These are phyloP conservation scores for Limtongia smithiae DNA, from an alignment of 805 yeast species.

Conservation along the genomic window DNA sequence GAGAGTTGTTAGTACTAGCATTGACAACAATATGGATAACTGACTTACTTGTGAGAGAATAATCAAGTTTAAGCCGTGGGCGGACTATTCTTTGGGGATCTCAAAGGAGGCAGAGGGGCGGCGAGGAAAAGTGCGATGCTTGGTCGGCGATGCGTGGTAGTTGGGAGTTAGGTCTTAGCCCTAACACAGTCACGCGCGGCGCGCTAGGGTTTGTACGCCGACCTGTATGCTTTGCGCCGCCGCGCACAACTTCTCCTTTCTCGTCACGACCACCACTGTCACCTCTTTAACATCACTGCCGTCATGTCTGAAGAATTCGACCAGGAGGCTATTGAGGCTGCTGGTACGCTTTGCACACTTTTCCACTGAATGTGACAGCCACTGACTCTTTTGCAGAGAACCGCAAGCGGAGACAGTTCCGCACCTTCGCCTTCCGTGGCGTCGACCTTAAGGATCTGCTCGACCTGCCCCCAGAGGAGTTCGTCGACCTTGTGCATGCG, in stretches of 20 bases:
- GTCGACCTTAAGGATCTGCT: conserved; percentile 92
- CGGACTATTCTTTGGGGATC: conserved; percentile 74
- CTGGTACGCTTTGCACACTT: conserved; percentile 17
- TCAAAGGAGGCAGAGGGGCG: conserved; percentile 20
- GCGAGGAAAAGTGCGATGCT: no score
- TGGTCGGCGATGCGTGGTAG: no score
- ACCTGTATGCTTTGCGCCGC: not conserved
- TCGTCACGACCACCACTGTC: not conserved
- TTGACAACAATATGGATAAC: not conserved
- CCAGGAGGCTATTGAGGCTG: conserved; percentile 28
- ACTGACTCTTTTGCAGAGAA: conserved; percentile 31
- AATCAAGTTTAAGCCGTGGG: conserved; percentile 74
- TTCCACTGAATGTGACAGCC: not conserved
- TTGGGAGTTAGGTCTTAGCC: no score
- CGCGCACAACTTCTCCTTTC: not conserved
- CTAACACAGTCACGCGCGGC: no score
- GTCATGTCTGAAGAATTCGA: conserved; percentile 29
- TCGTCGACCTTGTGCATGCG: conserved; percentile 93
- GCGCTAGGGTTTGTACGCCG: no score
- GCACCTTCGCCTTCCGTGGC: conserved; percentile 98
- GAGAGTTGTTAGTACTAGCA: not conserved
- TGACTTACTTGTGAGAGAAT: conserved; percentile 44
- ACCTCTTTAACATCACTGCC: not conserved
- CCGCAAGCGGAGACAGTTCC: conserved; percentile 73
- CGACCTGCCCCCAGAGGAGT: conserved; percentile 93